Percentiles rank a stretch among this genome's conserved stretches.
Evolutionary conservation across 345 rosid genomes (phyloP).

Genomic region (Corchorus capsularis): DNA sequence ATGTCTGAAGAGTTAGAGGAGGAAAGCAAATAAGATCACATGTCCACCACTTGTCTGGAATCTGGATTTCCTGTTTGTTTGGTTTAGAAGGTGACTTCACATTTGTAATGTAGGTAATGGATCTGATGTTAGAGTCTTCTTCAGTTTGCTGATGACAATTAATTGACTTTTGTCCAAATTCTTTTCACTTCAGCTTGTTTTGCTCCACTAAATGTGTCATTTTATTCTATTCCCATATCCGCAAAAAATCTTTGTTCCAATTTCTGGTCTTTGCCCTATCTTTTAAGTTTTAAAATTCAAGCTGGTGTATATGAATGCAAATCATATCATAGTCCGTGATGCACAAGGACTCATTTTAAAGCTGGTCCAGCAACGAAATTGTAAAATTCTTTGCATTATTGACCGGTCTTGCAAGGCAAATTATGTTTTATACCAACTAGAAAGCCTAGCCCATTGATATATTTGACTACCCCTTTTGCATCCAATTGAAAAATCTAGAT

Average conservation of each 20-base stretch:
- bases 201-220: conserved; percentile 1
- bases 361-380: neutral
- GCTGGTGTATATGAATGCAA: conserved; percentile 1
- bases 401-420: conserved; percentile 2
- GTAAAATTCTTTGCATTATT: neutral
- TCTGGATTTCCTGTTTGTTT: neutral
- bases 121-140: neutral
- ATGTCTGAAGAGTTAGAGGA: conserved; percentile 4
- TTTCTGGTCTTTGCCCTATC: neutral
- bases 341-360: neutral
- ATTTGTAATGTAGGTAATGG: neutral
- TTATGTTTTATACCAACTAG: neutral
- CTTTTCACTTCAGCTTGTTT: neutral
- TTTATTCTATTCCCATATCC: neutral
- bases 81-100: neutral
- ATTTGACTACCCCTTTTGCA: neutral
- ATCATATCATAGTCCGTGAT: conserved; percentile 6
- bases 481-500: neutral
- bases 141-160: neutral
- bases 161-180: neutral
- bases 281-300: neutral
- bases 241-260: neutral
- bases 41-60: neutral
- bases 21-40: neutral
- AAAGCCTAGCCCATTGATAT: neutral